These are phyloP conservation scores for Rosa persica DNA, from an alignment of 306 rosid species.

Conservation along the genomic window DNA sequence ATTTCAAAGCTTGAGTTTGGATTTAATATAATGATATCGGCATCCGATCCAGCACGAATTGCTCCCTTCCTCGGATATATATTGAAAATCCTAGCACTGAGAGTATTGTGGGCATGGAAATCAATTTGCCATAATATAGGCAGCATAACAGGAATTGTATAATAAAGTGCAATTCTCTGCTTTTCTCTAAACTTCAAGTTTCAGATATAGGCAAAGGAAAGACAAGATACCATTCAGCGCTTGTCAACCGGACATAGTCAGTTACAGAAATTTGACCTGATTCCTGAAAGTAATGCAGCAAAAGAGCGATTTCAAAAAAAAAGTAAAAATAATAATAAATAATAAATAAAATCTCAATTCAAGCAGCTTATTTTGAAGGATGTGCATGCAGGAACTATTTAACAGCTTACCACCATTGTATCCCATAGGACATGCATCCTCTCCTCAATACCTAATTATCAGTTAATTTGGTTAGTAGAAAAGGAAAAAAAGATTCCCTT, in stretches of 20 bases:
- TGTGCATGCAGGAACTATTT: conserved; percentile 12
- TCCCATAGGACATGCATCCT: conserved; percentile 96
- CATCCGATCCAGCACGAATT: conserved; percentile 83
- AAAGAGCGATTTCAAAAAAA: conserved; percentile 3
- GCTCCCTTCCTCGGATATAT: conserved; percentile 88
- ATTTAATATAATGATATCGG: conserved; percentile 86
- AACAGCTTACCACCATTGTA: conserved; percentile 84
- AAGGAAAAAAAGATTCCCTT: conserved; percentile 8
- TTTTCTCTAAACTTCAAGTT: conserved; percentile 11
- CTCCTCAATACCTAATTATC: conserved; percentile 78
- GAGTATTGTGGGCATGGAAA: conserved; percentile 18
- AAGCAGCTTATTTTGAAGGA: conserved; percentile 18
- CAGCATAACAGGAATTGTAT: conserved; percentile 19
- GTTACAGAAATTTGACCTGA: conserved; percentile 84
- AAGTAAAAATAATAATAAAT: no score
- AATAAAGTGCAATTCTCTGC: background rate
- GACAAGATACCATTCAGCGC: conserved; percentile 72
- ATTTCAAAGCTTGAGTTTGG: conserved; percentile 86
- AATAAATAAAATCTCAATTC: conserved; percentile 10
- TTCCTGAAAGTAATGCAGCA: conserved; percentile 47
- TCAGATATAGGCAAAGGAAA: conserved; percentile 8
- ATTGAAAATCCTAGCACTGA: conserved; percentile 90
- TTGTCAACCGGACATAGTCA: conserved; percentile 82
- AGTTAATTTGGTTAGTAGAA: conserved; percentile 25
- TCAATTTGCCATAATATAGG: conserved; percentile 8